Evolutionary conservation across 1,139 yeast genomes (phyloP), one percentile per base, ranked within the genome.

Genomic region (Saccharomycopsis hybrid): DNA sequence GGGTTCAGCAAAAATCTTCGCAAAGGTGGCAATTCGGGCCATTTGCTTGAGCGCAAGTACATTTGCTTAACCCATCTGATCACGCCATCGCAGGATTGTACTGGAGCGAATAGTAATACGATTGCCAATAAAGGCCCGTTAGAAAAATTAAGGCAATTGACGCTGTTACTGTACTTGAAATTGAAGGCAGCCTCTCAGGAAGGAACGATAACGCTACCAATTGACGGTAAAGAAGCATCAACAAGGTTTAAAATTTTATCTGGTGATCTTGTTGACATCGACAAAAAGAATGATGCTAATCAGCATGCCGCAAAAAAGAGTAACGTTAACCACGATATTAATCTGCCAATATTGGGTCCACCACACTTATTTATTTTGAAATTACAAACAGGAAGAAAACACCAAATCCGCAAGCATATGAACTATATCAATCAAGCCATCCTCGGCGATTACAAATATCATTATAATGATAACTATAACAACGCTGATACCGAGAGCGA

Each of bases 301-400:
- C 5, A 9, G 8, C 33, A 7, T 31, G 8, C 9, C 8, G 9
- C 33, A 31, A 31, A 5, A 7, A 31, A 31, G 8, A 7, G 8
- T 31, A 9, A 7, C 33, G 5, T 5, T 31, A 9, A 31, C 9
- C n/a, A n/a, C n/a, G n/a, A n/a, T n/a, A n/a, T n/a, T n/a, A n/a
- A n/a, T n/a, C n/a, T n/a, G n/a, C n/a, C n/a, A n/a, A n/a, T n/a
- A n/a, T n/a, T n/a, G n/a, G 33, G 9, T 31, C 8, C 9, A 9
- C 33, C 33, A 31, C 5, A 35, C 11, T 38, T 70, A 49, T 59
- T 60, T 5, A 49, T 63, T 1, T 54, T 73, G 32, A 68, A 71
- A 49, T 60, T 73, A 8, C 53, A 60, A 1, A 72, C 78, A 0
- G 78, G 78, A 1, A 62, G 70, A 43, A 74, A 73, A 50, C 77